Evolutionary conservation across 352 stramenopile species (phyloP), one percentile per base, ranked within the genome.

Genomic region (Phytophthora cryptogea): DNA sequence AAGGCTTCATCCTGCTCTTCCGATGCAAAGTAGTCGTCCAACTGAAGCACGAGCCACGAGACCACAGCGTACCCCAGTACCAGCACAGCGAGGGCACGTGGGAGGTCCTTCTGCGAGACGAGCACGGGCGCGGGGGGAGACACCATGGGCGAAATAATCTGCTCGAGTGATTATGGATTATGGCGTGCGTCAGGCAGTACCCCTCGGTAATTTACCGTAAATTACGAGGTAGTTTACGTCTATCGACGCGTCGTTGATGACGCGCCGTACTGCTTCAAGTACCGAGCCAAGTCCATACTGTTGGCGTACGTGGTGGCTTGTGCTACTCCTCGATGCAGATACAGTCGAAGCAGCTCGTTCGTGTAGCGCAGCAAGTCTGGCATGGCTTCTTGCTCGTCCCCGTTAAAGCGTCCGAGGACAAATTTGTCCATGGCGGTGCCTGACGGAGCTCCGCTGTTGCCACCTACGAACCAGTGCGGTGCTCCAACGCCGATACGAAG

Each of bases 381-480:
- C 68, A 94, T 77, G 14, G 74, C 63, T n/a, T 93, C 85, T 44
- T 92, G 82, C 44, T 95, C 87, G 54, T 93, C 74, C 3, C 80
- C 70, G 35, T 88, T 81, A 53, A 95, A 95, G 8, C 81, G 78
- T 30, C 62, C 80, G 9, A 95, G 68, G 17, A 95, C 87, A 31
- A 80, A 93, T 58, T 89, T 90, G 74, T 92, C 81, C 68, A 95
- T 90, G 13, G 83, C 81, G 3, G 85, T 90, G n/a, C 85, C 84
- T 0, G 86, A 70, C 5, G 84, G 84, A 0, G 86, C 83, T 4
- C 84, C 82, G 5, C 64, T 89, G 36, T 82, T 83, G 43, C 78
- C 81, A 13, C 70, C 74, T 27, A 65, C 61, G 59, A 95, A 95
- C 86, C 86, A 95, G 46, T 91, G 60, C 2, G 84, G 83, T 5